Conservation (phyloP, 345 rosid species). For the Pseudoturritis turrita region DNA sequence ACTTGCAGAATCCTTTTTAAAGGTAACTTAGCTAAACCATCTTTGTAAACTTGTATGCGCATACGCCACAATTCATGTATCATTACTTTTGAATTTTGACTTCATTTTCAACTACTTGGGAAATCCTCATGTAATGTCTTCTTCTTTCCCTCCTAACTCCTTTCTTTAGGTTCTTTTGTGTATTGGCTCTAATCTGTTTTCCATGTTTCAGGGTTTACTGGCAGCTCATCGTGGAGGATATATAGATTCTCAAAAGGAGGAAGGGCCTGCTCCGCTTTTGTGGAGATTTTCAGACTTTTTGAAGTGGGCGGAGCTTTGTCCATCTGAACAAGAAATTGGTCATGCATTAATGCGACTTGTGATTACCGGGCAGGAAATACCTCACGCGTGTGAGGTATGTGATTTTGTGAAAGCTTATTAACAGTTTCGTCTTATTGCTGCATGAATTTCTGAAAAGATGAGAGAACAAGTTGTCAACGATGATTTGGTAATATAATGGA, state of each 20-base stretch:
- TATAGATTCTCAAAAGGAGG: constrained; percentile 92
- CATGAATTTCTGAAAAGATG: neutral
- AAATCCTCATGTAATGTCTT: neutral
- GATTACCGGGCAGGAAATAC: constrained; percentile 95
- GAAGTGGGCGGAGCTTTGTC: constrained; percentile 98
- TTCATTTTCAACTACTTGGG: neutral
- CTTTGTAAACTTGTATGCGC: constrained; percentile 1
- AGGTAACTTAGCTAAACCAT: constrained; percentile 42
- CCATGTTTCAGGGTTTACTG: constrained; percentile 64
- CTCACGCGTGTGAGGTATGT: constrained; percentile 94
- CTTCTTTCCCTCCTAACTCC: neutral
- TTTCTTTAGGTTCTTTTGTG: neutral
- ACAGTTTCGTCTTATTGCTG: neutral
- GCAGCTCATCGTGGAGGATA: constrained; percentile 99
- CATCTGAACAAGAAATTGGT: constrained; percentile 96
- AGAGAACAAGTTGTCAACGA: neutral
- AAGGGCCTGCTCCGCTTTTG: constrained; percentile 94
- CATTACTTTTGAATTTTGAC: neutral
- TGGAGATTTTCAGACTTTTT: constrained; percentile 98
- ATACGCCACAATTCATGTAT: neutral
- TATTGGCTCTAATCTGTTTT: constrained; percentile 12
- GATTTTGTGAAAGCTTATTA: neutral
- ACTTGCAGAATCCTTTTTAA: constrained; percentile 94
- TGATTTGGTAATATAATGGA: constrained; percentile 6
- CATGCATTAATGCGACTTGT: constrained; percentile 99